Base-by-base conservation (phyloP, 495 filamentous ascomycete genomes). In the Platismatia glauca region DNA sequence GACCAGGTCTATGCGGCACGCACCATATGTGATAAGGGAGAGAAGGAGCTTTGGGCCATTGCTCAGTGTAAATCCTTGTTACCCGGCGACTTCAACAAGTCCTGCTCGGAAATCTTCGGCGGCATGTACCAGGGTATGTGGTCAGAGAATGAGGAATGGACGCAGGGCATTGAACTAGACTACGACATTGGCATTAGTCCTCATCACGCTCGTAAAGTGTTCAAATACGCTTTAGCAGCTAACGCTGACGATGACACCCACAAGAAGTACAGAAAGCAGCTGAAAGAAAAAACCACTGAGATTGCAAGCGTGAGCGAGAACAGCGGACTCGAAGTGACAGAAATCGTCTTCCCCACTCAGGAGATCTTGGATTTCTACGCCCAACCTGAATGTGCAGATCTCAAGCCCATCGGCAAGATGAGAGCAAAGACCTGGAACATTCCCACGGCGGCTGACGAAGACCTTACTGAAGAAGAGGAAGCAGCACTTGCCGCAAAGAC, bases 21-120 rank as follows among this genome's bases (percentile, higher is more conserved):
- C 29, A 70, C 67, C 4, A 71, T 91, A 46, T 96, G 91, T 67
- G 81, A 87, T 33, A 67, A 78, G 31, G 90, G 89, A 16, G 77
- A 83, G 12, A 74, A 77, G 24, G 89, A 97, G 70, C 71, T 91
- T 15, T 80, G 81, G 66, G 75, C 81, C 52, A 79, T 83, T 43
- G 67, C 75, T 22, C 70, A 81, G 16, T 69, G 86, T 22, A 71
- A 76, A 3, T 55, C 62, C 4, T 61, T 72, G 3, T 78, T 89
- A 9, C 91, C 90, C 0, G 91, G 92, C 7, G 67, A 75, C 53
- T 96, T 96, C 80, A 91, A 95, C 69, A 71, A 68, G n/a, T 79
- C 83, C 20, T 82, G 79, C 62, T 85, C 84, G 27, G 78, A 74
- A n/a, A 75, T 87, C 8, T 85, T 81, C 58, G 82, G 81, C 1